These are phyloP conservation scores for Candida hispaniensis DNA, from an alignment of 805 yeast species.

Conservation along the genomic window DNA sequence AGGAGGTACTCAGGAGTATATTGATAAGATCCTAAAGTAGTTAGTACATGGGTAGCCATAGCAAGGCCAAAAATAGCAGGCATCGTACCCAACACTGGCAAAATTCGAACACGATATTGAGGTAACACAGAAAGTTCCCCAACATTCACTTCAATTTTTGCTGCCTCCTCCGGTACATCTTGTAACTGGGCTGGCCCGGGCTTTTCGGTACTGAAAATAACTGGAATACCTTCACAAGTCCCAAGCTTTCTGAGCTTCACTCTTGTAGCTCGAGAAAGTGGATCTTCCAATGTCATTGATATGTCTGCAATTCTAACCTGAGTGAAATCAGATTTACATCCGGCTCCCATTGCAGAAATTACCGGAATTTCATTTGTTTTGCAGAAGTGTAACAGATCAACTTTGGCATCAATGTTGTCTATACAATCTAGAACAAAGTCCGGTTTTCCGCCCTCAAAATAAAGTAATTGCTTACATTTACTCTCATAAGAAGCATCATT, in stretches of 20 bases:
- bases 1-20: conserved; percentile 30
- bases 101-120: conserved; percentile 85
- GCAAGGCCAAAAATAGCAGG: conserved; percentile 95
- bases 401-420: conserved; percentile 95
- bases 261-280: conserved; percentile 78
- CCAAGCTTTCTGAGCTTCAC: conserved; percentile 74
- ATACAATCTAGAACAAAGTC: conserved; percentile 87
- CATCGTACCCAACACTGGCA: conserved; percentile 94
- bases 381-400: conserved; percentile 72
- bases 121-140: conserved; percentile 78
- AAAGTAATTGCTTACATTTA: conserved; percentile 43
- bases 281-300: conserved; percentile 86
- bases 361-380: conserved; percentile 50
- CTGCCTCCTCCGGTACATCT: conserved; percentile 37
- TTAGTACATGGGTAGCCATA: conserved; percentile 72
- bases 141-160: conserved; percentile 31
- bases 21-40: conserved; percentile 65
- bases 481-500: conserved; percentile 48
- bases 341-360: conserved; percentile 93
- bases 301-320: conserved; percentile 83
- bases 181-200: conserved; percentile 89
- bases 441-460: conserved; percentile 38
- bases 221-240: conserved; percentile 64
- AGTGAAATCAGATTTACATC: conserved; percentile 91
- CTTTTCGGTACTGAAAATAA: conserved; percentile 87